These are phyloP conservation scores for Mycena leptocephala DNA, from an alignment of 768 basidiomycete genomes.

Conservation along the genomic window DNA sequence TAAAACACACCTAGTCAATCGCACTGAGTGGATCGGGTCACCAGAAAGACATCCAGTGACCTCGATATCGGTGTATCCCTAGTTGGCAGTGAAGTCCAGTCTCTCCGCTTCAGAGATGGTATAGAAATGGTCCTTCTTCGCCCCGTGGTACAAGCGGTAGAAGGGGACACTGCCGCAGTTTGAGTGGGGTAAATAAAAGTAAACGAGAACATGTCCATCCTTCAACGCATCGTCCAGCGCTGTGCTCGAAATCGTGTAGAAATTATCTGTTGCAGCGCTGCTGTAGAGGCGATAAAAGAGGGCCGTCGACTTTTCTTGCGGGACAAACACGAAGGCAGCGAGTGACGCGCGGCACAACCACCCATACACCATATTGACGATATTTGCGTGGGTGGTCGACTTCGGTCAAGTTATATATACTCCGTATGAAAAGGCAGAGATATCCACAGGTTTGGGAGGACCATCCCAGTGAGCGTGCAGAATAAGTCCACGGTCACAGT, in stretches of 20 bases:
- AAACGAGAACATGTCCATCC: constrained; percentile 22
- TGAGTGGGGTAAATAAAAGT: constrained; percentile 32
- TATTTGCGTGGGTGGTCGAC: not conserved
- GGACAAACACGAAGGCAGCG: constrained; percentile 14
- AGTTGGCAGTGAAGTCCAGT: too few relatives aligned
- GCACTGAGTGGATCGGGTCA: not conserved
- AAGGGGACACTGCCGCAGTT: constrained; percentile 29
- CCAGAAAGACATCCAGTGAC: constrained; percentile 21
- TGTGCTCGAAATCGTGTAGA: constrained; percentile 35
- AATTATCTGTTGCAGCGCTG: constrained; percentile 26
- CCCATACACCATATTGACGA: not conserved
- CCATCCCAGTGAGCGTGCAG: not conserved
- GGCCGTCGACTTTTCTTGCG: constrained; percentile 19
- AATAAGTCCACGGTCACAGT: not conserved
- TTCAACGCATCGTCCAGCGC: constrained; percentile 33
- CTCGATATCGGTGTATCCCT: constrained; percentile 17
- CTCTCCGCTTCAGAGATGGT: constrained; percentile 25
- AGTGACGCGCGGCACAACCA: not conserved
- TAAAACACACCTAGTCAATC: not conserved
- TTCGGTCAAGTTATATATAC: not conserved
- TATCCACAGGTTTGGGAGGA: not conserved
- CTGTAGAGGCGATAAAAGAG: too few relatives aligned
- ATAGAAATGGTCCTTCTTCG: constrained; percentile 23
- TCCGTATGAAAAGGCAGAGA: not conserved
- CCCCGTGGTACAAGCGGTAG: constrained; percentile 2